These are phyloP conservation scores for Emergomyces orientalis DNA, from an alignment of 2,329 filamentous ascomycete species.

Conservation along the genomic window DNA sequence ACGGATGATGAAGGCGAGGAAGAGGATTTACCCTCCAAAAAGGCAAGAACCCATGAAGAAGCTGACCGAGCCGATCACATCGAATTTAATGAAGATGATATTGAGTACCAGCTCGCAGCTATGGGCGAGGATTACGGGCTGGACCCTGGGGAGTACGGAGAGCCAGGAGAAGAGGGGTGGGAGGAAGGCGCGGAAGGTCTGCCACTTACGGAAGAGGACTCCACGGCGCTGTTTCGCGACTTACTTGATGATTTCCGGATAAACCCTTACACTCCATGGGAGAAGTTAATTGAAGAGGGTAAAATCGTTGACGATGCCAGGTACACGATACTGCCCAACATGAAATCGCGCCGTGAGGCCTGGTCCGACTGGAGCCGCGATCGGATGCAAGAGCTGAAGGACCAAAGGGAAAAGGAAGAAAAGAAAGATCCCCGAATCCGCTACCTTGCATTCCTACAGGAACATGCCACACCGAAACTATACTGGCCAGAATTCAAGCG, in stretches of 20 bases:
- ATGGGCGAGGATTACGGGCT: constrained; percentile 82
- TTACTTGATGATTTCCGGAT: constrained; percentile 72
- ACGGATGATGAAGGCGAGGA: constrained; percentile 47
- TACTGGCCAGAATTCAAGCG: constrained; percentile 97
- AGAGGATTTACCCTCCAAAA: constrained; percentile 42
- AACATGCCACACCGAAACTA: constrained; percentile 76
- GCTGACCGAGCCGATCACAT: constrained; percentile 40
- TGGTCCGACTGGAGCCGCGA: constrained; percentile 78
- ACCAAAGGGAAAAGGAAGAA: constrained; percentile 62
- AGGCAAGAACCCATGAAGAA: constrained; percentile 42
- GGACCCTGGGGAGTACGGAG: constrained; percentile 67
- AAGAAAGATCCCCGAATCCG: constrained; percentile 75
- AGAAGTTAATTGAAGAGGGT: constrained; percentile 75
- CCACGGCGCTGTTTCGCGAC: constrained; percentile 69
- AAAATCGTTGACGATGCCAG: constrained; percentile 74
- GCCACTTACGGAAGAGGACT: constrained; percentile 64
- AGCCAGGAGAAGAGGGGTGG: constrained; percentile 43
- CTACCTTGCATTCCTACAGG: constrained; percentile 72
- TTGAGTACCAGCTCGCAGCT: constrained; percentile 79
- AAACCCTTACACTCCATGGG: constrained; percentile 86
- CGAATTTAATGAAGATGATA: constrained; percentile 90
- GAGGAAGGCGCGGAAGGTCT: constrained; percentile 60
- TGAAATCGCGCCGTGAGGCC: constrained; percentile 68
- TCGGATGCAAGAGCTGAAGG: constrained; percentile 62
- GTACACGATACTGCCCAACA: constrained; percentile 75